Evolutionary conservation across 345 rosid genomes (phyloP).

Genomic region (Eucalyptus curtisii): DNA sequence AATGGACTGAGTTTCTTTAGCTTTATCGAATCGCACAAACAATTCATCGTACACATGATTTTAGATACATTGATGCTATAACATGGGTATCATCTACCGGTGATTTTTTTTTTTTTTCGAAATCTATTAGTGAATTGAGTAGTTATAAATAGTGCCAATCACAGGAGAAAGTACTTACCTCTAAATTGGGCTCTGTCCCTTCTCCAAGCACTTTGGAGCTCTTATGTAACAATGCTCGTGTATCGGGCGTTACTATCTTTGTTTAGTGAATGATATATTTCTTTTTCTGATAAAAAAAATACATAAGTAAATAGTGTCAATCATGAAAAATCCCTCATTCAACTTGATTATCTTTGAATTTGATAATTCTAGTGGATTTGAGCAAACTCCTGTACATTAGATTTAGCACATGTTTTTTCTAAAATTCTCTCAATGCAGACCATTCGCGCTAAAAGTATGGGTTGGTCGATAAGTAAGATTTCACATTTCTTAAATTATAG

Average conservation of each 20-base stretch:
- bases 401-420: background rate
- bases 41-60: background rate
- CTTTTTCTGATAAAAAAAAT: too few species aligned
- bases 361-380: background rate
- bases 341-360: background rate
- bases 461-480: background rate
- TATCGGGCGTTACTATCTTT: fast-evolving
- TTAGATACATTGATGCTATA: background rate
- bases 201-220: too few species aligned
- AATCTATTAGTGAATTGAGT: background rate
- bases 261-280: too few species aligned
- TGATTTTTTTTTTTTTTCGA: background rate
- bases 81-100: background rate
- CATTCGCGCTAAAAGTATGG: background rate
- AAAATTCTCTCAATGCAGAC: background rate
- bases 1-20: background rate
- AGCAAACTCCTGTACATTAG: background rate
- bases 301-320: background rate
- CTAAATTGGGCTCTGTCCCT: too few species aligned
- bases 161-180: background rate
- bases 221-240: fast-evolving
- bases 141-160: background rate
- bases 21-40: background rate
- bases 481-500: background rate
- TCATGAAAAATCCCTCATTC: background rate